These are phyloP conservation scores for Backusella tuberculispora DNA, from an alignment of 192 early-diverging fungal species.

Conservation along the genomic window DNA sequence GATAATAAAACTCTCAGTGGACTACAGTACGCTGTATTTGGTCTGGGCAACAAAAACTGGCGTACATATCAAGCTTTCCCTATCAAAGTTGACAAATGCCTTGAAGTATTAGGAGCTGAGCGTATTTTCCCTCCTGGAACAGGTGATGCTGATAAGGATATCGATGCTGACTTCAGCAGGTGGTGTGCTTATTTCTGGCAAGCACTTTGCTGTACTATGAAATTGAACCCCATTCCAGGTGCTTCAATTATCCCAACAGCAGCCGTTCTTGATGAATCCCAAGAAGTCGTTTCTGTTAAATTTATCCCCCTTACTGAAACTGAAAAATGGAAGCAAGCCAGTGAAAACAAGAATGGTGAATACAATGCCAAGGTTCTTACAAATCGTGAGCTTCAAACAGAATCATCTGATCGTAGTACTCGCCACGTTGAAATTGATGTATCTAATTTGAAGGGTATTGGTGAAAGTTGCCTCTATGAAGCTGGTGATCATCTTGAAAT, in stretches of 20 bases:
- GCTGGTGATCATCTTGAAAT: constrained; percentile 64
- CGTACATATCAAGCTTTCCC: constrained; percentile 63
- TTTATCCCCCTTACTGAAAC: constrained; percentile 24
- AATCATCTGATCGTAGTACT: constrained; percentile 45
- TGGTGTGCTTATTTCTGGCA: constrained; percentile 43
- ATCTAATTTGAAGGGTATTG: neutral
- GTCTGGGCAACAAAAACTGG: constrained; percentile 65
- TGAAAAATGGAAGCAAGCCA: constrained; percentile 17
- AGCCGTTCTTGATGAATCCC: neutral
- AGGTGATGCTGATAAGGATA: constrained; percentile 55
- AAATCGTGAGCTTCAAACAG: constrained; percentile 49
- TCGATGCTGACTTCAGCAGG: constrained; percentile 41
- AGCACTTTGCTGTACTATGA: constrained; percentile 8
- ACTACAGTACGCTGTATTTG: constrained; percentile 57
- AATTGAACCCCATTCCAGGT: constrained; percentile 14
- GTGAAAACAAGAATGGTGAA: constrained; percentile 26
- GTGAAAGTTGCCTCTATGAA: constrained; percentile 28
- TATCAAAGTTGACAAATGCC: constrained; percentile 38
- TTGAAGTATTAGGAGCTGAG: constrained; percentile 54
- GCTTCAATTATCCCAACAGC: constrained; percentile 21
- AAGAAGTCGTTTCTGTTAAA: constrained; percentile 17
- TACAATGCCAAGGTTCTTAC: constrained; percentile 39
- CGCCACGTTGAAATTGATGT: constrained; percentile 48
- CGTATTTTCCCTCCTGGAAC: constrained; percentile 46
- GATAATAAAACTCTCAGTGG: constrained; percentile 35